phyloP scores from a whole-genome alignment of 495 filamentous ascomycete species.

The Neurospora pannonica region DNA sequence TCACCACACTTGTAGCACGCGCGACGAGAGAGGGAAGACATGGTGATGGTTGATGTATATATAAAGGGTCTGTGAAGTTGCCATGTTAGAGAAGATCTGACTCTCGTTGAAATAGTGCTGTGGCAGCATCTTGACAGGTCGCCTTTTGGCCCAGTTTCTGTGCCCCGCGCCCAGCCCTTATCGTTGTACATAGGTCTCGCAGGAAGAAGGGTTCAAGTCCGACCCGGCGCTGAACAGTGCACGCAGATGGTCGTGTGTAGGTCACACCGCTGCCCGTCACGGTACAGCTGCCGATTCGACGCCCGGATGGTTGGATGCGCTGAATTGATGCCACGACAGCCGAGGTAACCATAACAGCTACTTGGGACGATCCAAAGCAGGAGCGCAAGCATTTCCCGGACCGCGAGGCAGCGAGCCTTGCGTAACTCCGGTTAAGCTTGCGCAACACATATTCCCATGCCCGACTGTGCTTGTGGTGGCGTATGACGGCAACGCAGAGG shows the following conservation, averaged over 20 bases:
- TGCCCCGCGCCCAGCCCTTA: neutral
- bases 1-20: conserved; percentile 99
- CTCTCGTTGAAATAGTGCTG: neutral
- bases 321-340: neutral
- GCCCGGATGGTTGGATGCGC: neutral
- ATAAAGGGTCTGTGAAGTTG: neutral
- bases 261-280: neutral
- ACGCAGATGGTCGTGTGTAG: neutral
- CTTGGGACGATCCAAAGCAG: neutral
- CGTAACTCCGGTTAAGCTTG: neutral
- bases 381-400: neutral
- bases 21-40: conserved; percentile 92
- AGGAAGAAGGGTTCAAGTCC: neutral
- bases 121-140: neutral
- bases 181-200: neutral
- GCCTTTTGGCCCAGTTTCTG: neutral
- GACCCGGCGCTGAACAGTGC: neutral
- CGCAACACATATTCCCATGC: neutral
- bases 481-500: neutral
- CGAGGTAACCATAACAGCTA: neutral
- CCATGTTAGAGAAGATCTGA: neutral
- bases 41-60: conserved; percentile 25
- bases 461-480: neutral
- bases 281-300: neutral
- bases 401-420: neutral